Base-by-base conservation (phyloP, 441 rosid species). In the Melastoma candidum region DNA sequence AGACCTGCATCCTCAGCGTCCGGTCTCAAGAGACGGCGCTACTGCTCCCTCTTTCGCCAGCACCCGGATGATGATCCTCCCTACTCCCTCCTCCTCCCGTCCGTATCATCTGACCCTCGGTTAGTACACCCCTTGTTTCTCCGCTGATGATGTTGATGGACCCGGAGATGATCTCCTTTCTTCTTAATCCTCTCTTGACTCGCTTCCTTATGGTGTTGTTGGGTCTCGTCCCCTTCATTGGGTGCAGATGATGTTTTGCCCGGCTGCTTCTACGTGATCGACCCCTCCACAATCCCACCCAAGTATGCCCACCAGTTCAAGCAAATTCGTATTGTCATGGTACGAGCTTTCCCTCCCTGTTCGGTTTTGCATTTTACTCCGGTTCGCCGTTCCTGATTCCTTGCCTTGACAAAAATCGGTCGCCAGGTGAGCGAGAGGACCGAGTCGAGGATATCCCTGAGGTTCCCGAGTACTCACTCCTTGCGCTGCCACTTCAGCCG, bases 261-360 rank as follows among this genome's bases (percentile, higher is more conserved):
- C 29, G 80, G 88, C 10, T 82, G 82, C 43, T 85, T 82, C 63
- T 94, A 90, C 66, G 87, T 83, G 61, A 72, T 90, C 54, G 90
- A 90, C 66, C 77, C 59, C 63, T 60, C 85, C 7, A 64, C 72
- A 78, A 77, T 94, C 50, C 73, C 85, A 32, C 60, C 59, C 11
- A 71, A 59, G 49, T 67, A 66, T 43, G 94, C 94, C 3, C 75
- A 79, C 44, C 87, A 81, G 22, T 85, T 89, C 65, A 73, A 65
- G 53, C 73, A 68, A 6, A 63, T 78, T 52, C 76, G 95, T 24
- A 61, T 90, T 58, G 87, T 80, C 67, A 77, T 82, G 97, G 97
- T 93, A 73, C 11, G 52, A 9, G n/a, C 6, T 14, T 7, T 10
- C 36, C 12, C 29, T 26, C 12, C 41, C 10, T 6, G 39, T n/a